Conservation (phyloP, 2,329 filamentous ascomycete genomes). For the Fusarium anguioides region DNA sequence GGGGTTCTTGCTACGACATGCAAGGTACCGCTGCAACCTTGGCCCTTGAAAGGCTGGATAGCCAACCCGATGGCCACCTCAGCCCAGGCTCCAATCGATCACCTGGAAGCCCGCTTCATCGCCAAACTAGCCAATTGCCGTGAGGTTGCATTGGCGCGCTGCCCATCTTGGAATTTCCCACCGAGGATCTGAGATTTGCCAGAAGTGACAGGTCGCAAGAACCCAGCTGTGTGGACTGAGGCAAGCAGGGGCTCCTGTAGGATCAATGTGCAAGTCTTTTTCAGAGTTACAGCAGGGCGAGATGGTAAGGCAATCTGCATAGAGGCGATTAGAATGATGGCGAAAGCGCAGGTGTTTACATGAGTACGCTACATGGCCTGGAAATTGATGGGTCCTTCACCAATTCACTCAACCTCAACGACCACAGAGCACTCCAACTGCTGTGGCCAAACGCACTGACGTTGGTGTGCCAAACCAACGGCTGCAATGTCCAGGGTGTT, state of each 20-base stretch:
- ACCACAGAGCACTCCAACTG: neutral
- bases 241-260: neutral
- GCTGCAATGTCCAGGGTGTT: constrained; percentile 28
- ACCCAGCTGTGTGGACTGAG: constrained; percentile 22
- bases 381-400: neutral
- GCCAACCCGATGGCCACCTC: neutral
- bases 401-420: neutral
- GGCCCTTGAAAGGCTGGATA: neutral
- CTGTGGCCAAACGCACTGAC: neutral
- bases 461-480: constrained; percentile 34
- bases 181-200: constrained; percentile 33
- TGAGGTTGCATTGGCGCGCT: constrained; percentile 16
- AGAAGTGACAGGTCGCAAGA: constrained; percentile 27
- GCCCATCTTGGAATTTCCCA: constrained; percentile 23
- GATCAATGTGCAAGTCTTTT: neutral
- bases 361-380: neutral
- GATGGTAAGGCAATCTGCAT: neutral
- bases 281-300: neutral
- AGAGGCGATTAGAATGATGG: neutral
- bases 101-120: constrained; percentile 8
- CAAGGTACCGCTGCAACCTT: constrained; percentile 36
- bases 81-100: constrained; percentile 11
- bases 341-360: neutral
- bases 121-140: constrained; percentile 13
- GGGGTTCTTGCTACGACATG: constrained; percentile 21